Evolutionary conservation across 2,329 filamentous ascomycete species (phyloP).

Genomic region (Claviceps paspali): DNA sequence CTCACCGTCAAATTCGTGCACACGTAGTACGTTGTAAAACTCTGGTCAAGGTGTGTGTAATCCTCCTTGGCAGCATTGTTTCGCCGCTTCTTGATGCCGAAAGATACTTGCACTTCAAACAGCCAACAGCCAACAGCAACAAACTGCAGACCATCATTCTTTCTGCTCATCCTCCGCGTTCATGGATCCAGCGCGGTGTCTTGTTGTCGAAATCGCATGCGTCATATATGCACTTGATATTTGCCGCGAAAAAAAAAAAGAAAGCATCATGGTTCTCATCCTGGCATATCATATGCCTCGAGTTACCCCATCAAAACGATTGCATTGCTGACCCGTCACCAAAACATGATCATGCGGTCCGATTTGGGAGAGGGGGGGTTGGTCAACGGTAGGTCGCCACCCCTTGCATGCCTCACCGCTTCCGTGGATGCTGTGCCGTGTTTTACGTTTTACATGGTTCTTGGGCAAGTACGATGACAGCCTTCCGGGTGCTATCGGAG

Average conservation of each 20-base stretch:
- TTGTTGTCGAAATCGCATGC: constrained; percentile 17
- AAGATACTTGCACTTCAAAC: constrained; percentile 27
- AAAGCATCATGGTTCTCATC: constrained; percentile 24
- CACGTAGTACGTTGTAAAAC: too few species aligned
- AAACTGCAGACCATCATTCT: constrained; percentile 1
- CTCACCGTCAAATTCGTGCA: constrained; percentile 21
- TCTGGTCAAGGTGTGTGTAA: constrained; percentile 19
- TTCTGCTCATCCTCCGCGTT: constrained; percentile 1
- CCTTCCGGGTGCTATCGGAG: constrained; percentile 22
- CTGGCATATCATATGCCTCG: constrained; percentile 16
- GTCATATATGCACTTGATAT: constrained; percentile 24
- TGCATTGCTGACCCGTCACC: constrained; percentile 24
- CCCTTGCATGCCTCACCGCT: neutral
- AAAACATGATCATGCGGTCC: constrained; percentile 38
- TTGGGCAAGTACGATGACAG: constrained; percentile 25
- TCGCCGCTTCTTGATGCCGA: constrained; percentile 23
- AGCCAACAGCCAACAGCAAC: constrained; percentile 15
- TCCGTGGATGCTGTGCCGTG: neutral
- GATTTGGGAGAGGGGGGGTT: constrained; percentile 30
- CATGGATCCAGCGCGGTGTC: constrained; percentile 9
- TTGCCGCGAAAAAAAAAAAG: constrained; percentile 22
- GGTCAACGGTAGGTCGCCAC: constrained; percentile 22
- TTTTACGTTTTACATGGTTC: neutral
- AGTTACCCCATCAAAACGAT: constrained; percentile 16
- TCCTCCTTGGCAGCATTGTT: constrained; percentile 15